Conservation (phyloP, 306 rosid genomes). For the Trifolium subterraneum region DNA sequence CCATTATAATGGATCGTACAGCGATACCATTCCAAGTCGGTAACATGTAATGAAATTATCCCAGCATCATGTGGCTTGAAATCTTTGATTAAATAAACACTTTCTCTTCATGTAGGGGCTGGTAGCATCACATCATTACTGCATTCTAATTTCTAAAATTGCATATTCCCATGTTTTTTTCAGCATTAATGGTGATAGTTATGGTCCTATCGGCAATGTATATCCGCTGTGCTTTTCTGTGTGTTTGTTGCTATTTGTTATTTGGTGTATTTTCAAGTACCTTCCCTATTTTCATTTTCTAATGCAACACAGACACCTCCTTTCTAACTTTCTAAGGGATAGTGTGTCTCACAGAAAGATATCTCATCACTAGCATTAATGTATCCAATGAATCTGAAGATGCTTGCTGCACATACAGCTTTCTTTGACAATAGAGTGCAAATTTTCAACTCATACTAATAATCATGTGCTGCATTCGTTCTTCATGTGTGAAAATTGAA, state of each 20-base stretch:
- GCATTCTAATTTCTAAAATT: not conserved
- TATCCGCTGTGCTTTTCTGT: not conserved
- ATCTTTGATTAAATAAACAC: conserved; percentile 18
- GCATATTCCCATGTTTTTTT: not conserved
- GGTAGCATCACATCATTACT: no score
- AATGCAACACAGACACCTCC: no score
- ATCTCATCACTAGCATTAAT: no score
- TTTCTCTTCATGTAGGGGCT: conserved; percentile 4
- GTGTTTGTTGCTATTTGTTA: conserved; percentile 4
- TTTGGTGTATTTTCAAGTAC: not conserved
- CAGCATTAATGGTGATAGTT: not conserved
- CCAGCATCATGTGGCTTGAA: conserved; percentile 38
- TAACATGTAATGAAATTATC: conserved; percentile 42
- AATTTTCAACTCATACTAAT: not conserved
- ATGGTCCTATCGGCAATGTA: not conserved
- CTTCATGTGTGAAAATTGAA: not conserved
- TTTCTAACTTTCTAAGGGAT: no score
- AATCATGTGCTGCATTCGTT: not conserved
- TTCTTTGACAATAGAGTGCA: not conserved
- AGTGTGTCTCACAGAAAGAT: no score
- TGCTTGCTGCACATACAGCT: not conserved
- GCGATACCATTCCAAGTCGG: conserved; percentile 38
- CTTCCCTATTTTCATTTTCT: not conserved
- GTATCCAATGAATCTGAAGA: no score
- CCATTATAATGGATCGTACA: conserved; percentile 35